These are phyloP conservation scores for Colletotrichum acutatum DNA, from an alignment of 2,329 filamentous ascomycete genomes.

Conservation along the genomic window DNA sequence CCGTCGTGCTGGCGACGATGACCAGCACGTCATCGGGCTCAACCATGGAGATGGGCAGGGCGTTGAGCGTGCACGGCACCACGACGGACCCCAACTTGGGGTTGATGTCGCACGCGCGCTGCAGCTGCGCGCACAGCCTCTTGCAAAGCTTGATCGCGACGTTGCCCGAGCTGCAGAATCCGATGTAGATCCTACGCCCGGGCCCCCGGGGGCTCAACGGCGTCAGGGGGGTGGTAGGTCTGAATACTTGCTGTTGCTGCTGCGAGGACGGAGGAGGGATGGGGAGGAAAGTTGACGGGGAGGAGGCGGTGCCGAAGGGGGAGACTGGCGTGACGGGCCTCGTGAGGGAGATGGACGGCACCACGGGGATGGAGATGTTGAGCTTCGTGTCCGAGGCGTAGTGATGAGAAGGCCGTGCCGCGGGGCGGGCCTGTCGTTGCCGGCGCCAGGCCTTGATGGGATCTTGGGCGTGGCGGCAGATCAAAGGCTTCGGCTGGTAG, in stretches of 20 bases:
- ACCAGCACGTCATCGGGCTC: slow-evolving; percentile 24
- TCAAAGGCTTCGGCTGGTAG: slow-evolving; percentile 32
- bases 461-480: slow-evolving; percentile 29
- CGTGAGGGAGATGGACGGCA: slow-evolving; percentile 31
- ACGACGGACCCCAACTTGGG: slow-evolving; percentile 29
- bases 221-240: slow-evolving; percentile 29
- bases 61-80: slow-evolving; percentile 31
- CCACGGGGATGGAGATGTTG: slow-evolving; percentile 24
- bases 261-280: slow-evolving; percentile 3
- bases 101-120: slow-evolving; percentile 30
- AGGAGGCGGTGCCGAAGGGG: slow-evolving; percentile 21
- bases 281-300: slow-evolving; percentile 13
- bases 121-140: slow-evolving; percentile 34
- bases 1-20: slow-evolving; percentile 30
- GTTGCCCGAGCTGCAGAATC: slow-evolving; percentile 35
- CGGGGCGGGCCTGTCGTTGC: neutral
- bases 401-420: neutral
- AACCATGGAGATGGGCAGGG: slow-evolving; percentile 24
- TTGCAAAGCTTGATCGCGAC: slow-evolving; percentile 34
- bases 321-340: slow-evolving; percentile 27
- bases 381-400: slow-evolving; percentile 10
- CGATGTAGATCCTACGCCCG: slow-evolving; percentile 30
- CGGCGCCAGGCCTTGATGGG: slow-evolving; percentile 32
- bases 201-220: slow-evolving; percentile 18
- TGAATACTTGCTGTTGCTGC: neutral